Evolutionary conservation across 768 basidiomycete genomes (phyloP).

Genomic region (Podaxis sp.): DNA sequence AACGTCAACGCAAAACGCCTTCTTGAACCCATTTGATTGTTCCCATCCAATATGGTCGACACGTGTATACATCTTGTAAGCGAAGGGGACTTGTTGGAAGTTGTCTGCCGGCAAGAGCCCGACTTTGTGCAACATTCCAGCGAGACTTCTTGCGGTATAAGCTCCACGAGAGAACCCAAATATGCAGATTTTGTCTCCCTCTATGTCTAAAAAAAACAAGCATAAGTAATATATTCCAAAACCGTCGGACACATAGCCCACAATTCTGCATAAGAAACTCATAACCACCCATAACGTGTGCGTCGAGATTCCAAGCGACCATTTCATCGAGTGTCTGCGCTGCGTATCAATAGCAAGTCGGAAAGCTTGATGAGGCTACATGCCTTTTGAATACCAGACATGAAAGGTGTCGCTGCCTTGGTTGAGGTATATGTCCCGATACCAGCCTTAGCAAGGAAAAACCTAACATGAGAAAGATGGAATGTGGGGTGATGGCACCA

Average conservation of each 20-base stretch:
- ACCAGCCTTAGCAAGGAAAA: conserved; percentile 34
- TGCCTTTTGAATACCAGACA: conserved; percentile 36
- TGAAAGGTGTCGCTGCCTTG: conserved; percentile 32
- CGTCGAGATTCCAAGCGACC: conserved; percentile 47
- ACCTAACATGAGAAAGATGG: neutral
- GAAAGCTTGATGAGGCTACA: neutral
- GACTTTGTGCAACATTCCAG: conserved; percentile 53
- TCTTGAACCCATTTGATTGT: conserved; percentile 54
- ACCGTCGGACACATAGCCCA: neutral
- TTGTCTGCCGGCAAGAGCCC: conserved; percentile 47
- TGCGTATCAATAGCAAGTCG: too few relatives aligned
- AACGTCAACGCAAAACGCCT: conserved; percentile 51
- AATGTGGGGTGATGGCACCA: neutral
- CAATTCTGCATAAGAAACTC: conserved; percentile 60
- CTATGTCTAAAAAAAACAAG: conserved; percentile 29
- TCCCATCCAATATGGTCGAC: conserved; percentile 47
- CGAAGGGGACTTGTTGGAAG: conserved; percentile 58
- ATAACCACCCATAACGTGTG: conserved; percentile 56
- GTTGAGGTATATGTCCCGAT: conserved; percentile 50
- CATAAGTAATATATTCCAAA: too few relatives aligned
- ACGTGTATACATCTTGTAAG: conserved; percentile 59
- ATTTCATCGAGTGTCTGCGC: conserved; percentile 43
- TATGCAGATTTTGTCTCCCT: conserved; percentile 59
- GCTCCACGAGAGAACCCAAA: conserved; percentile 70
- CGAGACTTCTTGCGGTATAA: conserved; percentile 50